Evolutionary conservation across 2,329 filamentous ascomycete species (phyloP).

Genomic region (Aureobasidium sp.): DNA sequence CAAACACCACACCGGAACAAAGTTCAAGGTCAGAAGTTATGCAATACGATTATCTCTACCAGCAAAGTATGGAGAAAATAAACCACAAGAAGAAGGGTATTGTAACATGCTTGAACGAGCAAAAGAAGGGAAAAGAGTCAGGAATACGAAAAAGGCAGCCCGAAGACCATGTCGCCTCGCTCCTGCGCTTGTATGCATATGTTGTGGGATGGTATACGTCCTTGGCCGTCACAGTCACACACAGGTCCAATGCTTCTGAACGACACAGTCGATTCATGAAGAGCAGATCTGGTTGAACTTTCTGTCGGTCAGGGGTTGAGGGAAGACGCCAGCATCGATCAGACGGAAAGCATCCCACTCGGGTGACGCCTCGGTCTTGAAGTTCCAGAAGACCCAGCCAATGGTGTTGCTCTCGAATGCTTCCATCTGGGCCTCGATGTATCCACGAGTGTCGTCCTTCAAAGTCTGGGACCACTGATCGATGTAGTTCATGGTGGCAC

Average conservation of each 20-base stretch:
- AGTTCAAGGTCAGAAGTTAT: not conserved
- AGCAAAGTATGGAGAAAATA: constrained; percentile 8
- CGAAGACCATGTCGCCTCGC: not conserved
- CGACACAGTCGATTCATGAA: constrained; percentile 15
- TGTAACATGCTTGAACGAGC: not conserved
- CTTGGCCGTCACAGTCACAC: not conserved
- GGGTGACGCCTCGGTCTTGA: constrained; percentile 46
- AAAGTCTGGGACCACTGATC: constrained; percentile 40
- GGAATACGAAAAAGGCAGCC: not conserved
- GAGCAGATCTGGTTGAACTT: constrained; percentile 25
- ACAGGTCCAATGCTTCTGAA: constrained; percentile 4
- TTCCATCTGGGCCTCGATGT: constrained; percentile 50
- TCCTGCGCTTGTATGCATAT: constrained; percentile 1
- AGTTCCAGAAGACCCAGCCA: constrained; percentile 52
- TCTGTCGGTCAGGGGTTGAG: constrained; percentile 33
- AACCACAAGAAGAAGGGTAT: constrained; percentile 11
- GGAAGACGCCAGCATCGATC: constrained; percentile 46
- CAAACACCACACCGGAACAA: not conserved
- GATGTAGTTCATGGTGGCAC: constrained; percentile 44
- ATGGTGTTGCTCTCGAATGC: constrained; percentile 45
- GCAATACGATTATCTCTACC: constrained; percentile 15
- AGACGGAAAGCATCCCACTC: constrained; percentile 49
- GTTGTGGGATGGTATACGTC: not conserved
- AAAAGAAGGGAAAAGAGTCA: not conserved
- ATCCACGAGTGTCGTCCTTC: constrained; percentile 43